Evolutionary conservation across 78 protist species (phyloP), one percentile per base, ranked within the genome.

Genomic region (Dictyostelium firmibasis): DNA sequence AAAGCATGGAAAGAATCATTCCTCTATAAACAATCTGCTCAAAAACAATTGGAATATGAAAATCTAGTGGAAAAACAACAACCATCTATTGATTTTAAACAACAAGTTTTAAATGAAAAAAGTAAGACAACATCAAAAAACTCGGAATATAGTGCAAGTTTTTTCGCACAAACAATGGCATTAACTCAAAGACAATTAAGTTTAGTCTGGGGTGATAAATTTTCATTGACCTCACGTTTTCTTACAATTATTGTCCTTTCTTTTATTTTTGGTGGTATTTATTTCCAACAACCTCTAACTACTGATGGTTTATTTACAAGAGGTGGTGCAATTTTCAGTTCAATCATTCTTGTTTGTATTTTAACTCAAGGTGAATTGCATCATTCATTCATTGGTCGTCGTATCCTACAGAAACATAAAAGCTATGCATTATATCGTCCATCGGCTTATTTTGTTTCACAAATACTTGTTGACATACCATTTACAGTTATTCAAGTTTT

Each of bases 321-420:
- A 18, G 93, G 93, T 88, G 93, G 93, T 27, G 93, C 93, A 41
- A 78, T 88, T 6, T 77, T 78, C 25, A 27, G 85, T 69, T 41
- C 74, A 20, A 18, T 88, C 60, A 47, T 75, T 18, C 57, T 88
- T 20, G 35, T 6, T 27, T 1, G 18, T 11, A 27, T 88, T 18
- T 14, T 88, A 3, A 57, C 93, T 16, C 72, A 53, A 62, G 82
- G 83, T 67, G 43, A 88, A 23, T 23, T 88, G 4, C 29, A 6
- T 1, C 33, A 25, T 13, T 38, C 81, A 69, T 88, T 88, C n/a
- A 9, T 11, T 31, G 93, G 93, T 41, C 16, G 93, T 11, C 20
- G 93, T 31, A 88, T 88, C 16, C 35, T 88, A n/a, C 93, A 88
- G 44, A 88, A 88, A n/a, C 93, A 88, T 47, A 50, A 33, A 33